These are phyloP conservation scores for Amanita muscaria DNA, from an alignment of 768 basidiomycete species.

Conservation along the genomic window DNA sequence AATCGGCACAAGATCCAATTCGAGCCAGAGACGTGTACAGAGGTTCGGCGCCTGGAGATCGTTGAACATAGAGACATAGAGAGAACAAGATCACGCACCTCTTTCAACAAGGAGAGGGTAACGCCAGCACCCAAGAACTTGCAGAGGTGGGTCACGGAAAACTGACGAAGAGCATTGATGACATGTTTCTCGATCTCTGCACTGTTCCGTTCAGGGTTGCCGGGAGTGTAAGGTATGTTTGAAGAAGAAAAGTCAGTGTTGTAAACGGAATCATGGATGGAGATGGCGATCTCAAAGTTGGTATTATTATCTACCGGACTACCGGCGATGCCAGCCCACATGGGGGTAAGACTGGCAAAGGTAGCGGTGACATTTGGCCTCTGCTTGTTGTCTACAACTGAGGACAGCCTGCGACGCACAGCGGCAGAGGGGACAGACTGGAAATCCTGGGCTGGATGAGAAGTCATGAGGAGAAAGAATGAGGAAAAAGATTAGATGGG, in stretches of 20 bases:
- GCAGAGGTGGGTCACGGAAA: constrained; percentile 70
- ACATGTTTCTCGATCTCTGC: constrained; percentile 56
- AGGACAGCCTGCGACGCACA: constrained; percentile 62
- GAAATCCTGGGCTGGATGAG: constrained; percentile 38
- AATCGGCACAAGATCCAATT: constrained; percentile 75
- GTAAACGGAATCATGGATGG: constrained; percentile 81
- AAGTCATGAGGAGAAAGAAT: constrained; percentile 38
- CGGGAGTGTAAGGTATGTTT: constrained; percentile 41
- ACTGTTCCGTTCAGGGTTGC: constrained; percentile 46
- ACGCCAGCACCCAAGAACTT: constrained; percentile 83
- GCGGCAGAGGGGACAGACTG: constrained; percentile 56
- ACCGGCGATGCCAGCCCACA: constrained; percentile 83
- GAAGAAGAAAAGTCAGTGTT: constrained; percentile 67
- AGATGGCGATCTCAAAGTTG: constrained; percentile 64
- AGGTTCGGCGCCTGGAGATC: constrained; percentile 57
- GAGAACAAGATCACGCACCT: constrained; percentile 32
- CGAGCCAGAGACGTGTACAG: constrained; percentile 80
- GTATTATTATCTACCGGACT: constrained; percentile 48
- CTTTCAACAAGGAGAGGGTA: constrained; percentile 59
- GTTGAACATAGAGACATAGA: constrained; percentile 12
- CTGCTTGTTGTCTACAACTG: constrained; percentile 31
- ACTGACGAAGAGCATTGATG: constrained; percentile 56
- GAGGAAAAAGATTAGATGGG: constrained; percentile 8
- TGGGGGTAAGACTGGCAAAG: constrained; percentile 63
- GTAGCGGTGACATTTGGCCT: constrained; percentile 47